Base-by-base conservation (phyloP, 768 basidiomycete genomes). In the Podaxis mareebaensis region DNA sequence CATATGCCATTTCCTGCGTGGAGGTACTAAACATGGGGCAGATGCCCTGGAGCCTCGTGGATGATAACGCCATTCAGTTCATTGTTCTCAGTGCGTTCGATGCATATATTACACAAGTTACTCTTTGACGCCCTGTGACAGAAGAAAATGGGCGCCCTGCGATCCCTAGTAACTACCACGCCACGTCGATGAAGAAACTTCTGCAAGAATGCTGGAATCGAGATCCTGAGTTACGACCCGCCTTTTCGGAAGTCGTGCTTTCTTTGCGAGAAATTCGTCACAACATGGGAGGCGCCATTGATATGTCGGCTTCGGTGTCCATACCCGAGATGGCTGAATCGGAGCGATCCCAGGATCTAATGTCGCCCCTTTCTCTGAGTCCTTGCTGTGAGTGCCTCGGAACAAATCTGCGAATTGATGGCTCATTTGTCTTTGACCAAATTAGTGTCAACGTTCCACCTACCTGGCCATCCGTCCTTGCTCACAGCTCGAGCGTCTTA, bases 1-100 rank as follows among this genome's bases (percentile, higher is more conserved):
- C 89, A 1, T 93, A 84, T 68, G 83, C 86, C 0, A 87, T 92
- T 55, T 81, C 79, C 60, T 90, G 89, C 59, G 76, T 85, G n/a
- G 89, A 90, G 71, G 83, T 90, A 60, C 72, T 90, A 54, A 80
- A 82, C 0, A 83, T 86, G 77, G 89, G 88, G 15, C 80, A 81
- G 53, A 74, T 88, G 61, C 87, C 89, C 1, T 89, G 87, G 86
- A 73, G 76, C 2, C 69, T 76, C 3, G 72, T 80, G 64, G 83
- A 85, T 58, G 85, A 89, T 61, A 75, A 77, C 22, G 72, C 79
- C 4, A 83, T 90, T 15, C 75, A 77, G 39, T 76, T 78, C 61
- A 79, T 85, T 22, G 85, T 90, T 1, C 68, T 84, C 3, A 72
- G 86, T 88, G 28, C 46, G 79, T 71, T 55, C n/a, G 59, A 1